Conservation (phyloP, 495 filamentous ascomycete genomes). For the Xylaria nigripes region DNA sequence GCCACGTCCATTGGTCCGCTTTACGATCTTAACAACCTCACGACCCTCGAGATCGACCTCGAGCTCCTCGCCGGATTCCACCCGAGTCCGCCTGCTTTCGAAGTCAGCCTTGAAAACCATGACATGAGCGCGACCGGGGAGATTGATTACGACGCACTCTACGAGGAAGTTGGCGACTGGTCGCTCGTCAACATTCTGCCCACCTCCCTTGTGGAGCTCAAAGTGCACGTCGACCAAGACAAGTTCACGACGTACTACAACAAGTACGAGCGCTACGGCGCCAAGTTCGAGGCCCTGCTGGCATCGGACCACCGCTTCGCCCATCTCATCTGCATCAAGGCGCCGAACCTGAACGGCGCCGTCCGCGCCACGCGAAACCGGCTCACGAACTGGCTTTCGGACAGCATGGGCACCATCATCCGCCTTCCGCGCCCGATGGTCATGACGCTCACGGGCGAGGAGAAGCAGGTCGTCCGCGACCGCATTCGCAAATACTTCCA, state of each 20-base stretch:
- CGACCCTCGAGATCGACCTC: not conserved
- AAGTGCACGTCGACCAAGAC: not conserved
- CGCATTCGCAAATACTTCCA: too few relatives aligned
- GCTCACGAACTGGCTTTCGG: not conserved
- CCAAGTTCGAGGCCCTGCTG: conserved; percentile 4
- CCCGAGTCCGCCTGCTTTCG: not conserved
- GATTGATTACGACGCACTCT: not conserved
- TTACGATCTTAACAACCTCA: not conserved
- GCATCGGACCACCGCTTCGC: not conserved
- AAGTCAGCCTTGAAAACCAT: not conserved
- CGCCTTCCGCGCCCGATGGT: not conserved
- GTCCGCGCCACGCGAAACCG: not conserved
- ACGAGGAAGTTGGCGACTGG: not conserved
- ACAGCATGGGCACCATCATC: not conserved
- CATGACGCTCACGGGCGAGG: too few relatives aligned
- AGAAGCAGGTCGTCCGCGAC: too few relatives aligned
- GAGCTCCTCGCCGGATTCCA: conserved; percentile 3
- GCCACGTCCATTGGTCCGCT: not conserved
- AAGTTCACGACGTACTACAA: not conserved
- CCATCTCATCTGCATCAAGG: not conserved
- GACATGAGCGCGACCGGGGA: not conserved
- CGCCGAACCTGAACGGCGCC: not conserved
- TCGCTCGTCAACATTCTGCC: not conserved
- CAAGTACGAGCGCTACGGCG: not conserved
- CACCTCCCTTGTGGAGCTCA: not conserved